Base-by-base conservation (phyloP, 2,329 filamentous ascomycete species). In the Orbilia ellipsospora region DNA sequence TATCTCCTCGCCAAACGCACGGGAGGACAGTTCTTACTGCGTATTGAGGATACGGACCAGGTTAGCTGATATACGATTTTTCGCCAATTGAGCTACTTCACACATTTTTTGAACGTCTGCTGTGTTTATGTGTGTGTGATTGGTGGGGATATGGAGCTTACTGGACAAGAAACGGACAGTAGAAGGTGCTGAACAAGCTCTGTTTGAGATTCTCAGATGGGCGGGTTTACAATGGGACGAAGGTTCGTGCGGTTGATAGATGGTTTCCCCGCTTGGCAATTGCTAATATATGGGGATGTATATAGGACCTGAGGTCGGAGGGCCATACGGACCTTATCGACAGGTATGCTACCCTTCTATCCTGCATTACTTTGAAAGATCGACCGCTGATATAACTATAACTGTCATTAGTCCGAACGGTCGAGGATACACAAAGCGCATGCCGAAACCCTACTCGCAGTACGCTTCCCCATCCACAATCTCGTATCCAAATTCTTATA, bases 21-120 rank as follows among this genome's bases (percentile, higher is more conserved):
- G 0, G 90, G 91, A 3, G 95, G 95, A 5, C 91, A 96, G 81
- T 99, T 99, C 80, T 83, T 99, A 10, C 84, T 99, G 59, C 89
- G 95, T 8, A 89, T 99, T 77, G 95, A 99, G 84, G 95, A 99
- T 82, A 99, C 95, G 3, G 95, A 98, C 83, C 92, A 92, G 86
- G 92, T 93, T 75, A 69, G 72, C 60, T 56, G 51, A 83, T 78
- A 16, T 28, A 50, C 44, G 16, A 48, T 31, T 18, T 42, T 36
- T 7, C 45, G 86, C 79, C 18, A 48, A 56, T 56, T 56, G 55
- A 59, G 44, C 59, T 20, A 16, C 67, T 18, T 8, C 28, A 13
- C 28, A 13, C 5, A 1, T 18, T 48, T 36, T 40, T 18, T 20
- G 13, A 20, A 45, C 45, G 10, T 52, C 5, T 64, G 62, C 78